Percentiles rank a stretch among this genome's conserved stretches.
Conservation (phyloP, 2,329 filamentous ascomycete species). For the Cladosporium sp. region DNA sequence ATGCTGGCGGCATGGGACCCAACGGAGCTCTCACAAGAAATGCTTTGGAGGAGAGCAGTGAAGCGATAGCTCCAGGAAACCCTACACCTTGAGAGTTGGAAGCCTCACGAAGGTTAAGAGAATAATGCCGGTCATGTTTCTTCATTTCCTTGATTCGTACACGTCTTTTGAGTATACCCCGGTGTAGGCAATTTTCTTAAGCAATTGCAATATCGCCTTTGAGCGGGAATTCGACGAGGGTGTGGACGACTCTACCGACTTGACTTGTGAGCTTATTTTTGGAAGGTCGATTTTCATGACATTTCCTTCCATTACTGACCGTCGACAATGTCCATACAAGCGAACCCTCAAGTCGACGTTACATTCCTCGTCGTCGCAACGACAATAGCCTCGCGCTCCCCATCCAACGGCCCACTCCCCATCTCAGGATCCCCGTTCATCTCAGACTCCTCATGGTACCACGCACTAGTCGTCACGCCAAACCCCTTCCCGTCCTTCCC, state of each 20-base stretch:
- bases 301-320: too few relatives aligned
- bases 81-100: neutral
- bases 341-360: neutral
- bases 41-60: neutral
- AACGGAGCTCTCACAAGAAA: neutral
- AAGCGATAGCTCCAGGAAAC: neutral
- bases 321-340: neutral
- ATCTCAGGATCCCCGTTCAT: neutral
- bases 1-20: neutral
- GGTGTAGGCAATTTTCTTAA: neutral
- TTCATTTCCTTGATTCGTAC: neutral
- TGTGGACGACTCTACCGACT: too few relatives aligned
- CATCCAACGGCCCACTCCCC: neutral
- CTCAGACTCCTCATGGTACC: neutral
- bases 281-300: too few relatives aligned
- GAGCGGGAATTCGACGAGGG: too few relatives aligned
- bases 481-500: constrained; percentile 13
- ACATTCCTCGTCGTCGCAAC: constrained; percentile 3
- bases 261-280: neutral
- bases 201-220: neutral
- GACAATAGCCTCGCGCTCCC: neutral
- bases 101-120: neutral
- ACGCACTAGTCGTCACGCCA: constrained; percentile 1
- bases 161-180: neutral
- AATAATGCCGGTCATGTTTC: neutral